Evolutionary conservation across 169 alveolate species (phyloP), one percentile per base, ranked within the genome.

Genomic region (Amoebophrya sp.): DNA sequence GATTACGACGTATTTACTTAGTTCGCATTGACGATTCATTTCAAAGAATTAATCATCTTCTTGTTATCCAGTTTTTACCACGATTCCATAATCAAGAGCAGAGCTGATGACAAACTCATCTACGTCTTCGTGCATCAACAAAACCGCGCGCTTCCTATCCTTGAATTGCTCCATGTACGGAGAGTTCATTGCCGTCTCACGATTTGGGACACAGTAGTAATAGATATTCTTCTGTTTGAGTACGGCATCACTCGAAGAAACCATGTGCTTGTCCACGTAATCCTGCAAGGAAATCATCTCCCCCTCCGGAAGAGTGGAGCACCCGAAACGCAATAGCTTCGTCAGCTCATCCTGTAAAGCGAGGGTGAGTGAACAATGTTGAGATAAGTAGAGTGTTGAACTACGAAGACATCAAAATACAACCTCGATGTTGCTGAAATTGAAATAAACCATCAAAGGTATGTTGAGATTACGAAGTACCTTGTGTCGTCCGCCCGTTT

Each of bases 91-190:
- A 38, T 10, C 53, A 41, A 36, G 97, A 24, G 95, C 94, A 91
- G 95, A 95, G 97, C 95, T 96, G 40, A 95, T 94, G 53, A 97
- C 97, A 91, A 97, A 97, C 92, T 96, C 98, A 89, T 97, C 98
- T 3, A 96, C 95, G 92, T 97, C 98, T 91, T 96, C 98, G 89
- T 95, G 95, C 94, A 97, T 93, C 93, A 97, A 94, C 90, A 97
- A 92, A 26, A 97, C 98, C 78, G 94, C 94, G 91, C 93, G 83
- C 93, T 33, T 41, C 33, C 89, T 76, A 90, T 93, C 93, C 65
- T 78, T 55, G 93, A 95, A 95, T 89, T 97, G 95, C 94, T 97
- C 98, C 98, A 97, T 97, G 95, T 97, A 97, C 0, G 98, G 98
- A 23, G 98, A 96, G 1, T 96, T 94, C 93, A 97, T 92, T 36